Conservation (phyloP, 2,329 filamentous ascomycete genomes). For the Colletotrichum orbiculare region DNA sequence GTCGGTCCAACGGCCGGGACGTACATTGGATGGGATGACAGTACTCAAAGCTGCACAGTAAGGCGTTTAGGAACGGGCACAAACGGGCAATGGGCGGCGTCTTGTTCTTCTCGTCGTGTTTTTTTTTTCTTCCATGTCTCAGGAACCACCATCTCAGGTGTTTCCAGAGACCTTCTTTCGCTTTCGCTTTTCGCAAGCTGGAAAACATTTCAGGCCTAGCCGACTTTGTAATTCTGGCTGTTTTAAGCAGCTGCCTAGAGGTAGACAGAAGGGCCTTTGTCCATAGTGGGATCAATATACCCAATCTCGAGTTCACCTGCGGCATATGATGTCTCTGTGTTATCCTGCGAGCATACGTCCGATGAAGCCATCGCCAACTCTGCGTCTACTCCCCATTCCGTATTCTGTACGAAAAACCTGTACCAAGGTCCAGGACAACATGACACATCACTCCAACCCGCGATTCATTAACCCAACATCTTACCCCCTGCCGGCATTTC, state of each 20-base stretch:
- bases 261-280: constrained; percentile 6
- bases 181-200: constrained; percentile 2
- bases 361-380: neutral
- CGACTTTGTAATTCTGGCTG: constrained; percentile 10
- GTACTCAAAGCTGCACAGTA: constrained; percentile 21
- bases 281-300: constrained; percentile 23
- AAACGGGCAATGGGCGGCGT: constrained; percentile 27
- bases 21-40: constrained; percentile 22
- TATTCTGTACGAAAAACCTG: no score
- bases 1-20: constrained; percentile 13
- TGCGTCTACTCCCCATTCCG: no score
- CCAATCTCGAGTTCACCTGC: neutral
- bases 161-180: constrained; percentile 1
- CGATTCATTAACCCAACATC: no score
- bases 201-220: constrained; percentile 12
- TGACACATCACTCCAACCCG: no score
- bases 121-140: constrained; percentile 4
- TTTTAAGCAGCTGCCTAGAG: constrained; percentile 3
- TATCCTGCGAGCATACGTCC: no score
- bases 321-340: neutral
- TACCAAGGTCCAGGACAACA: no score
- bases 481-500: neutral
- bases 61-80: constrained; percentile 27
- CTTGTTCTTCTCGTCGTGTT: neutral
- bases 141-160: neutral